phyloP scores from a whole-genome alignment of 2,329 filamentous ascomycete genomes.

The Cryphonectria nitschkei region DNA sequence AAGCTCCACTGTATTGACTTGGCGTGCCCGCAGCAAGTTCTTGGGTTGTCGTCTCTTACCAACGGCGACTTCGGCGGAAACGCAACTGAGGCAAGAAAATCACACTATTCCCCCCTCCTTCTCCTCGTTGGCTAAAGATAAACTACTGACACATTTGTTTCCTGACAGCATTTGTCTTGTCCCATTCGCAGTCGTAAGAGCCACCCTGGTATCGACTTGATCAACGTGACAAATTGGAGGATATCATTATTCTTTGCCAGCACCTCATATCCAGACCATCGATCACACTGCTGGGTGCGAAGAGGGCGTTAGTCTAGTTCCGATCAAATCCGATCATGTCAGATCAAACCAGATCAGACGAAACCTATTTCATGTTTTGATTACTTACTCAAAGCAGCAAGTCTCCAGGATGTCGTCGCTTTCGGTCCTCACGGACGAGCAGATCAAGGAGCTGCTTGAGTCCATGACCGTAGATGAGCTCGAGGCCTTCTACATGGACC shows the following conservation, averaged over 20 bases:
- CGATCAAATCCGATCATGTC: not conserved
- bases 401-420: slow-evolving; percentile 55
- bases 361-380: not conserved
- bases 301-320: not conserved
- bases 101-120: not conserved
- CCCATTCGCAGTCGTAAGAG: not conserved
- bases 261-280: not conserved
- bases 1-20: not conserved
- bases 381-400: not conserved
- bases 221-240: not conserved
- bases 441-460: slow-evolving; percentile 59
- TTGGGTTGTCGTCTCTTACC: not conserved
- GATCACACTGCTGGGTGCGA: not conserved
- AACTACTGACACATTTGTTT: not conserved
- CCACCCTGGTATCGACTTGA: not conserved
- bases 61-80: not conserved
- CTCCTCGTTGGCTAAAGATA: too few species aligned
- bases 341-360: not conserved
- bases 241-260: too few species aligned
- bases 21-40: not conserved
- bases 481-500: slow-evolving; percentile 51
- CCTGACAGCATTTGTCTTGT: not conserved
- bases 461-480: slow-evolving; percentile 56
- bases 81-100: not conserved
- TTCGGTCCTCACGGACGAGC: slow-evolving; percentile 60